Conservation (phyloP, 805 yeast species). For the Candida morakotiae region DNA sequence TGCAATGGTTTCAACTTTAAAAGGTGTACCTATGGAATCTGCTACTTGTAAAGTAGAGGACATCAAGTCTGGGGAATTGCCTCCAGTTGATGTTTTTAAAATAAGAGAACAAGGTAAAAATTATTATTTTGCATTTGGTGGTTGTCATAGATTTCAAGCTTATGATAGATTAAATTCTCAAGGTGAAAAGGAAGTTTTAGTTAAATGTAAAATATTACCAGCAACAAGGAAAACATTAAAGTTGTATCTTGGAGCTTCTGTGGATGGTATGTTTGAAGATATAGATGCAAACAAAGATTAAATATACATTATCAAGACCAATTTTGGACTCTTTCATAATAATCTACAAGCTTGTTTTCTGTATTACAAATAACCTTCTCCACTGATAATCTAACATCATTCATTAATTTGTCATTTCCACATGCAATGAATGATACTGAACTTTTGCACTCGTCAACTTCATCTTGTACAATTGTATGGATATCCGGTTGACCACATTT, state of each 20-base stretch:
- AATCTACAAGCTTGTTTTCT: slow-evolving; percentile 53
- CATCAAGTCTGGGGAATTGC: slow-evolving; percentile 59
- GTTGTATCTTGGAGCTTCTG: slow-evolving; percentile 69
- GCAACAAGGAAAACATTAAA: slow-evolving; percentile 65
- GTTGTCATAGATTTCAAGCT: slow-evolving; percentile 87
- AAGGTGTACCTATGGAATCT: slow-evolving; percentile 62
- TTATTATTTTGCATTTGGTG: slow-evolving; percentile 82
- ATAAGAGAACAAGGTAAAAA: slow-evolving; percentile 60
- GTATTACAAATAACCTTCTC: slow-evolving; percentile 33
- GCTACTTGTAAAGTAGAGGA: slow-evolving; percentile 52
- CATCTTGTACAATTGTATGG: slow-evolving; percentile 30
- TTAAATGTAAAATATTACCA: slow-evolving; percentile 70
- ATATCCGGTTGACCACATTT: slow-evolving; percentile 47
- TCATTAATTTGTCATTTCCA: slow-evolving; percentile 61
- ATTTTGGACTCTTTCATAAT: slow-evolving; percentile 67
- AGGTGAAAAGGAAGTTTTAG: slow-evolving; percentile 34
- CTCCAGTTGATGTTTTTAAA: slow-evolving; percentile 75
- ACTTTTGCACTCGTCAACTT: slow-evolving; percentile 34
- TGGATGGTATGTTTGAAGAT: slow-evolving; percentile 43
- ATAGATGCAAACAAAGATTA: background rate
- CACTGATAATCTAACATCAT: slow-evolving; percentile 47
- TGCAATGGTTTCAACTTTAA: slow-evolving; percentile 70
- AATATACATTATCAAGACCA: slow-evolving; percentile 39
- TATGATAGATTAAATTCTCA: slow-evolving; percentile 55
- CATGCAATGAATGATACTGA: slow-evolving; percentile 55